A percentile compares a stretch with the other conserved stretches of the same genome.
Conservation (phyloP, 1,284 basidiomycete genomes). For the Sphaerobolus stellatus region DNA sequence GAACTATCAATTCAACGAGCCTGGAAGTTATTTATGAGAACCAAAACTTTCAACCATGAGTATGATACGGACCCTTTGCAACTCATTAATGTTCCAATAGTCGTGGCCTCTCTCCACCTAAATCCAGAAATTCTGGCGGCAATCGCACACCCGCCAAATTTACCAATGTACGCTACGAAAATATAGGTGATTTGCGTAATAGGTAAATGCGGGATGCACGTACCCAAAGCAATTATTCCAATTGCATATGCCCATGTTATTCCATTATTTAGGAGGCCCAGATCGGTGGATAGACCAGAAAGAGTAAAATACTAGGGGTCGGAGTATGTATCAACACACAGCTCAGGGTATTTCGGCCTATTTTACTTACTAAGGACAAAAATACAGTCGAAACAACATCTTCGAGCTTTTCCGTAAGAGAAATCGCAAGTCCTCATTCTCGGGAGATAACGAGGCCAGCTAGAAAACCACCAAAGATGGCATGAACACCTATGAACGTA, state of each 20-base stretch:
- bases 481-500: constrained; percentile 56
- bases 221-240: constrained; percentile 45
- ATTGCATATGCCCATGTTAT: constrained; percentile 54
- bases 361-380: constrained; percentile 53
- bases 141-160: constrained; percentile 41
- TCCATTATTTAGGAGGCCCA: constrained; percentile 48
- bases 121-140: constrained; percentile 45
- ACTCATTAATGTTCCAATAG: constrained; percentile 57
- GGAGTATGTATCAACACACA: background rate
- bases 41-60: background rate
- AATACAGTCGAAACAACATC: constrained; percentile 61
- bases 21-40: constrained; percentile 15
- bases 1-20: constrained; percentile 52
- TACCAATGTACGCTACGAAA: constrained; percentile 50
- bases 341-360: background rate
- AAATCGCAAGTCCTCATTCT: constrained; percentile 60
- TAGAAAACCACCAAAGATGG: constrained; percentile 78
- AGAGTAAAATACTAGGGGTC: constrained; percentile 43
- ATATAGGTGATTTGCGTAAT: too few relatives aligned
- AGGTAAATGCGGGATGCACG: too few relatives aligned
- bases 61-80: constrained; percentile 48
- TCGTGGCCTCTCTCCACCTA: constrained; percentile 46
- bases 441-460: constrained; percentile 66
- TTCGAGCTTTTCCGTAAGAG: constrained; percentile 65
- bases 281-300: constrained; percentile 52